Base-by-base conservation (phyloP, 2,329 filamentous ascomycete genomes). In the Colletotrichum sp. region DNA sequence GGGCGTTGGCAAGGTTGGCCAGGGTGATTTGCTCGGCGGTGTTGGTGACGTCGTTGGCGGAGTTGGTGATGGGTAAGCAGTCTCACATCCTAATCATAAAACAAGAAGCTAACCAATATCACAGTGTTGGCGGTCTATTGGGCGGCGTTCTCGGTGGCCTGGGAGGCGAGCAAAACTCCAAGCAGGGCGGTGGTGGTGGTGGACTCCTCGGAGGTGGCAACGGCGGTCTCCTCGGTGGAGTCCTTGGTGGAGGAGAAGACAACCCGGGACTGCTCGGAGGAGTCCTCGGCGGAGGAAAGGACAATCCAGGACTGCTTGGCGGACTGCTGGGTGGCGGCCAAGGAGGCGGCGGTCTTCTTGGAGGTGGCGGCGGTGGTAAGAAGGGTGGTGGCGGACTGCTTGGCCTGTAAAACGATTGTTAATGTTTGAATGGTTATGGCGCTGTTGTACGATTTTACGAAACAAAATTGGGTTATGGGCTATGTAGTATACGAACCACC, bases 31-130 rank as follows among this genome's bases (percentile, higher is more conserved):
- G 4, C 70, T 76, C 21, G 74, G 74, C 1, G 70, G 74, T 16
- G 74, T 76, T 14, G 71, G 74, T 9, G 74, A 76, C 1, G 74
- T 76, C 4, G 74, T 76, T 13, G 74, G 74, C 4, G 74, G 74
- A 6, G 74, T 76, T 7, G 74, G 74, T 5, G 74, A 76, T 9
- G 74, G 72, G 72, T 75, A 63, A 75, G 68, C 16, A n/a, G 12
- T n/a, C n/a, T n/a, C n/a, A n/a, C n/a, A n/a, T n/a, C n/a, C n/a
- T n/a, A n/a, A n/a, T n/a, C n/a, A n/a, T n/a, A n/a, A n/a, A n/a
- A n/a, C n/a, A n/a, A n/a, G n/a, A 28, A 9, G 8, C 28, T 32
- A 32, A 32, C 12, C 30, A 9, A 13, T 4, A 2, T 10, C 0
- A 5, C 8, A 75, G 74, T 6, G 74, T 76, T 7, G 74, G 74